Evolutionary conservation across 1,284 basidiomycete species (phyloP).

Genomic region (Coriolopsis trogii): DNA sequence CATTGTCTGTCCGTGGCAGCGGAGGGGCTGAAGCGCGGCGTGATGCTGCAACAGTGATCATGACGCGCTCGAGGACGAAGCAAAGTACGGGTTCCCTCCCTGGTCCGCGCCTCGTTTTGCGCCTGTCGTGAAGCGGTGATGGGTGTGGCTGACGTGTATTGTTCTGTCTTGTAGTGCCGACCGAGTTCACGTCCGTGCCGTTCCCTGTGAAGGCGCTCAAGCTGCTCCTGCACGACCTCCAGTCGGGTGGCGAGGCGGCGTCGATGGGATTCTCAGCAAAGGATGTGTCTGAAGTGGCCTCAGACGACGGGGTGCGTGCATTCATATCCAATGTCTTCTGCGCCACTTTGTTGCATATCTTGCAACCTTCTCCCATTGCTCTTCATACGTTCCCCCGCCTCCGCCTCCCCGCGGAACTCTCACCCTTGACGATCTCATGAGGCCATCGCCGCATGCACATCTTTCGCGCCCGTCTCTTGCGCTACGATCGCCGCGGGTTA

Average conservation of each 20-base stretch:
- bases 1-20: constrained; percentile 18
- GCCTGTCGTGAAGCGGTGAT: not conserved
- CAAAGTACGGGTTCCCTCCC: constrained; percentile 58
- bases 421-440: no score
- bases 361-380: no score
- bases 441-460: no score
- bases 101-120: constrained; percentile 2
- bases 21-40: constrained; percentile 10
- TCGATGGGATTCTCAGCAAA: constrained; percentile 51
- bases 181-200: constrained; percentile 82
- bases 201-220: constrained; percentile 95
- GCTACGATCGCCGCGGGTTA: no score
- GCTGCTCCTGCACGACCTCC: constrained; percentile 83
- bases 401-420: no score
- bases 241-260: constrained; percentile 70
- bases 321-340: not conserved
- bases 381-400: no score
- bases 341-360: not conserved
- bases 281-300: constrained; percentile 57
- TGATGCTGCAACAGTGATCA: constrained; percentile 71
- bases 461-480: not conserved
- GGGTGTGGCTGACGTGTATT: not conserved
- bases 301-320: constrained; percentile 75
- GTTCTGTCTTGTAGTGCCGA: constrained; percentile 58
- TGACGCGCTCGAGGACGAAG: constrained; percentile 92